Evolutionary conservation across 768 basidiomycete genomes (phyloP), one percentile per base, ranked within the genome.

Genomic region (Serendipita sp.): DNA sequence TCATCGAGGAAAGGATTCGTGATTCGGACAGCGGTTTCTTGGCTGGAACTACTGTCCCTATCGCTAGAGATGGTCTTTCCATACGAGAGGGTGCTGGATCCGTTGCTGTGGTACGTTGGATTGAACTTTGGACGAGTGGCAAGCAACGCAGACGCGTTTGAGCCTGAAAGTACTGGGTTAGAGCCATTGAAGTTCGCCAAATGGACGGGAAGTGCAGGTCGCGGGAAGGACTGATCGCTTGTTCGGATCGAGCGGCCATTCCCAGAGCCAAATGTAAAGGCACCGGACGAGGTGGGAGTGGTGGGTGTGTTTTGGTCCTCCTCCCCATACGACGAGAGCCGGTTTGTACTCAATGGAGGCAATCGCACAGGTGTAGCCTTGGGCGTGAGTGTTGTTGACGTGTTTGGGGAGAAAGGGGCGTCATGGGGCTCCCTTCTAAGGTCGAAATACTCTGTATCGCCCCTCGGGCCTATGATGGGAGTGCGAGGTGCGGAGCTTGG

Each of bases 1-100:
- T 60, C 56, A 38, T 60, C 56, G 11, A 60, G 35, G 56, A 60
- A 60, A 1, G 56, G 56, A 35, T 60, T 60, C 16, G 56, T 60
- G 56, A 60, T 60, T 35, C 56, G 18, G 2, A 60, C 35, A 8
- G 48, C 48, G 5, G 18, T 32, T 8, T 51, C 48, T 32, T 35
- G 28, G 18, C 37, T 37, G 10, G 28, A 24, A 10, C 37, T 35
- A 18, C 56, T 32, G 56, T 35, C 56, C 10, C 18, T 53, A 53
- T 18, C 18, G 32, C 18, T 24, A 3, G 56, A 30, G 30, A 10
- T 60, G 56, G 16, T n/a, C 37, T 32, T n/a, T n/a, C 48, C 18
- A 18, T 18, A 18, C 48, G 48, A 51, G 48, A 51, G 18, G 37
- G 16, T 38, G 30, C 56, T 35, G 28, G 56, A 60, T 10, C 56